These are phyloP conservation scores for Phytophthora crassamura DNA, from an alignment of 352 stramenopile genomes.

Conservation along the genomic window DNA sequence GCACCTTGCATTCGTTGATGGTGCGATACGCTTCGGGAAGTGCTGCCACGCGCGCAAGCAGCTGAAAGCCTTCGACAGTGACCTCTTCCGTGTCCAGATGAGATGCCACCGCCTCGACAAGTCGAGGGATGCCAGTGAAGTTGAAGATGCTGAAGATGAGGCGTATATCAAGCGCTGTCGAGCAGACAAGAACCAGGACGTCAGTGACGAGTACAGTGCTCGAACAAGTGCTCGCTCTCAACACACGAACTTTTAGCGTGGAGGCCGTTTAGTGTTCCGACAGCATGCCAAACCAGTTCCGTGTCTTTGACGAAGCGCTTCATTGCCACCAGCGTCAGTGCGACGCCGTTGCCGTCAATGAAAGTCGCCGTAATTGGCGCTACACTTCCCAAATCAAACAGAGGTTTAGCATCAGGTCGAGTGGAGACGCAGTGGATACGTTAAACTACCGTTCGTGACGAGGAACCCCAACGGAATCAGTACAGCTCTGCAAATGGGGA, in stretches of 20 bases:
- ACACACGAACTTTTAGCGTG: conserved; percentile 55
- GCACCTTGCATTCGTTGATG: conserved; percentile 69
- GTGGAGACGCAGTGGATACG: not conserved
- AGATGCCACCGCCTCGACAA: conserved; percentile 70
- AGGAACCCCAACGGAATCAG: conserved; percentile 71
- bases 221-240: not conserved
- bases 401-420: not conserved
- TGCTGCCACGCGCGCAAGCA: conserved; percentile 59
- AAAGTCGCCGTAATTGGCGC: conserved; percentile 63
- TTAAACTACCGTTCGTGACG: conserved; percentile 60
- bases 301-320: conserved; percentile 61
- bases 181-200: not conserved
- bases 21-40: conserved; percentile 52
- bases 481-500: conserved; percentile 54
- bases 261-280: conserved; percentile 75
- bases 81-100: conserved; percentile 83
- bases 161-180: conserved; percentile 50
- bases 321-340: conserved; percentile 56
- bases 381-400: conserved; percentile 18
- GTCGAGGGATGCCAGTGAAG: conserved; percentile 60
- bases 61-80: conserved; percentile 73
- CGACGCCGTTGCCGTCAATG: conserved; percentile 68
- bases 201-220: too few relatives aligned
- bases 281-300: conserved; percentile 78
- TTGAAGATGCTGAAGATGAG: conserved; percentile 57